Evolutionary conservation across 2,329 filamentous ascomycete species (phyloP).

Genomic region (Penicillium griseofulvum): DNA sequence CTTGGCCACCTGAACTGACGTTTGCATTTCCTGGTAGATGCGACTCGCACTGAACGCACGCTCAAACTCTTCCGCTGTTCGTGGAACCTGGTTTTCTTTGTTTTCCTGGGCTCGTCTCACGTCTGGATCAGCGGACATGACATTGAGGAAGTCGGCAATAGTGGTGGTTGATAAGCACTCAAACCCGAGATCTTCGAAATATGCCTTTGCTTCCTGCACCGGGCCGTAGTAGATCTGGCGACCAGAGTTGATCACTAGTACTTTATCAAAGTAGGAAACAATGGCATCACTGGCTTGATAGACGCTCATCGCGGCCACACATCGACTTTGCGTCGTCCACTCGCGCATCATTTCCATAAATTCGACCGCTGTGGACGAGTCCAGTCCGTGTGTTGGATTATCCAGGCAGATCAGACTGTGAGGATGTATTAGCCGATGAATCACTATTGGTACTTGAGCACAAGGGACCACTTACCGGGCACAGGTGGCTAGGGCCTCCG

Average conservation of each 20-base stretch:
- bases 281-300: not conserved
- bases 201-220: not conserved
- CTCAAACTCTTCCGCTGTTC: not conserved
- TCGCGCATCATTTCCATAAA: not conserved
- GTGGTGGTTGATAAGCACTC: not conserved
- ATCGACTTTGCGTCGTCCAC: not conserved
- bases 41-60: not conserved
- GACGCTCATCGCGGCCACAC: not conserved
- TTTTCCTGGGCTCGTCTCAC: not conserved
- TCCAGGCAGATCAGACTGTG: not conserved
- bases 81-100: not conserved
- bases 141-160: not conserved
- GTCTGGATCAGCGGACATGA: not conserved
- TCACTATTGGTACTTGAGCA: not conserved
- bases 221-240: not conserved
- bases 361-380: not conserved
- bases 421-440: not conserved
- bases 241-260: not conserved
- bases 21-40: not conserved
- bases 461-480: not conserved
- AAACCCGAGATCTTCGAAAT: not conserved
- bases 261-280: not conserved
- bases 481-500: not conserved
- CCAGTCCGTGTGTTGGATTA: not conserved
- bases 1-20: not conserved